Evolutionary conservation across 164 flowering plant species (phyloP).

Genomic region (Macadamia integrifolia): DNA sequence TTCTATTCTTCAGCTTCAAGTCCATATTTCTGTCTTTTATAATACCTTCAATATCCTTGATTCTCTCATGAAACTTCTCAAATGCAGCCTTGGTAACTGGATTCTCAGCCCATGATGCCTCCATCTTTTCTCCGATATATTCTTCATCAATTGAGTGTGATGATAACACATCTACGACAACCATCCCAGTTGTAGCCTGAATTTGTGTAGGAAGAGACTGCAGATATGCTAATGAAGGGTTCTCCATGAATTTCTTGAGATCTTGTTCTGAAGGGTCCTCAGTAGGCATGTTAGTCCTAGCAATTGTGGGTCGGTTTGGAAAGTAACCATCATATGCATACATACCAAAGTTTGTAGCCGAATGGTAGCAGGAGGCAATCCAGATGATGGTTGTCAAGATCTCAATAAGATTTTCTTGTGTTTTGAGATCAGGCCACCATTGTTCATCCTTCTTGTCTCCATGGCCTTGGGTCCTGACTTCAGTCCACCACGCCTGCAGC

Average conservation of each 20-base stretch:
- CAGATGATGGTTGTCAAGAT: too few relatives aligned
- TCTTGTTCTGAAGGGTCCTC: constrained; percentile 14
- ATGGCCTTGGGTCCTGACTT: too few relatives aligned
- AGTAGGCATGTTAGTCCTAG: constrained; percentile 19
- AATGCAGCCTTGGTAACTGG: constrained; percentile 21
- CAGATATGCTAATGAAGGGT: constrained; percentile 23
- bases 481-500: too few relatives aligned
- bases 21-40: constrained; percentile 32
- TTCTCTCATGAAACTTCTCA: constrained; percentile 18
- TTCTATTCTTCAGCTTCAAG: constrained; percentile 23
- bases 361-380: too few relatives aligned
- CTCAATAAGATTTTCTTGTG: background rate
- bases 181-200: constrained; percentile 37
- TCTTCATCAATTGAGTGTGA: constrained; percentile 40
- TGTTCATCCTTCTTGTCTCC: too few relatives aligned
- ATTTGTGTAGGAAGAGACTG: constrained; percentile 25
- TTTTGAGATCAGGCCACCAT: too few relatives aligned
- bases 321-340: too few relatives aligned
- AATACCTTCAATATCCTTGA: constrained; percentile 31
- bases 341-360: too few relatives aligned
- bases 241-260: constrained; percentile 15
- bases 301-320: constrained; percentile 18
- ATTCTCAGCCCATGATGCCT: background rate
- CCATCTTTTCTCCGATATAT: constrained; percentile 27
- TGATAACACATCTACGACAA: constrained; percentile 30